Evolutionary conservation across 164 flowering plant species (phyloP).

Genomic region (Saururus chinensis): DNA sequence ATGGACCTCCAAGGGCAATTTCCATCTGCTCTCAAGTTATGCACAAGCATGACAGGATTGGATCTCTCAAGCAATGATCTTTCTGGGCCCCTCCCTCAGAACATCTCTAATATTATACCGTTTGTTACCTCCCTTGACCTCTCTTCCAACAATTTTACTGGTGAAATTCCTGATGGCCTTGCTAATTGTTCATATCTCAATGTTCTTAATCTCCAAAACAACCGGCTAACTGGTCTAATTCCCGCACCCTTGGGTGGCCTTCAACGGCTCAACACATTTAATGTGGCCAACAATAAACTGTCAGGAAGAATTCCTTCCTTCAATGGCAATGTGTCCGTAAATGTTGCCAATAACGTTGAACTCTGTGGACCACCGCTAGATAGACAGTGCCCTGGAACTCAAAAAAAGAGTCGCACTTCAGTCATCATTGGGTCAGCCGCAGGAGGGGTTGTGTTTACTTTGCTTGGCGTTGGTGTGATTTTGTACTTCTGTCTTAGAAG

Average conservation of each 20-base stretch:
- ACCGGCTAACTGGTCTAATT: slow-evolving; percentile 47
- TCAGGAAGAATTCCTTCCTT: slow-evolving; percentile 44
- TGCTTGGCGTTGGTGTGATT: slow-evolving; percentile 23
- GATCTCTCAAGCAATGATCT: slow-evolving; percentile 61
- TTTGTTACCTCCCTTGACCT: slow-evolving; percentile 52
- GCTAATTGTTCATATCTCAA: slow-evolving; percentile 49
- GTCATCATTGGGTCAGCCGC: slow-evolving; percentile 43
- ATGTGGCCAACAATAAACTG: slow-evolving; percentile 45
- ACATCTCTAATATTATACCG: slow-evolving; percentile 23
- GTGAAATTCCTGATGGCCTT: slow-evolving; percentile 39
- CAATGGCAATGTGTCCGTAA: background rate
- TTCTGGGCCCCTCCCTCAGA: slow-evolving; percentile 41
- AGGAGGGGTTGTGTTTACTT: slow-evolving; percentile 34
- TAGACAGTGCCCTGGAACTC: slow-evolving; percentile 16
- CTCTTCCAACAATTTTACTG: slow-evolving; percentile 55
- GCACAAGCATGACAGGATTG: slow-evolving; percentile 57
- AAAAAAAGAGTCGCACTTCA: slow-evolving; percentile 17
- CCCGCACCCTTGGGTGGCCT: slow-evolving; percentile 40
- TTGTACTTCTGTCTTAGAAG: slow-evolving; percentile 28
- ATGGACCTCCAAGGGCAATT: slow-evolving; percentile 62
- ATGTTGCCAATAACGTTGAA: background rate
- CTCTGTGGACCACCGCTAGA: slow-evolving; percentile 8
- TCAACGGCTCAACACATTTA: slow-evolving; percentile 37
- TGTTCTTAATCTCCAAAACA: slow-evolving; percentile 45
- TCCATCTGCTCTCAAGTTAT: slow-evolving; percentile 44